Base-by-base conservation (phyloP, 2,329 filamentous ascomycete species). In the Catunica adiposa region DNA sequence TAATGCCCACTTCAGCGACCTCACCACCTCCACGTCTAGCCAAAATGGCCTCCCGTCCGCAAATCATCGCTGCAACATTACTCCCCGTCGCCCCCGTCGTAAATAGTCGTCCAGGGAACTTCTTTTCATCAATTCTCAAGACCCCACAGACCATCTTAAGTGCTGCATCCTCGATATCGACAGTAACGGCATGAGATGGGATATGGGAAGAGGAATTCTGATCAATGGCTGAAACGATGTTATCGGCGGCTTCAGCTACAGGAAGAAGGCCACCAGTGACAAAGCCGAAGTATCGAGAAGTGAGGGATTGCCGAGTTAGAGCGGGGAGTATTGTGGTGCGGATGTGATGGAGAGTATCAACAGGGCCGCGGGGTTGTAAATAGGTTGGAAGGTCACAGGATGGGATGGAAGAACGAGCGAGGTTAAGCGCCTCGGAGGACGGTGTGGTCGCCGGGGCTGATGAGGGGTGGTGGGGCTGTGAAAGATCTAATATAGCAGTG, bases 191-290 rank as follows among this genome's bases (percentile, higher is more conserved):
- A 66, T 95, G 85, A 20, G 73, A 71, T 0, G 87, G 83, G 1
- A 95, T 72, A 66, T 96, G 89, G 0, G 94, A 86, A 57, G 83
- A 77, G 3, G 89, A 82, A 66, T 89, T 95, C 65, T 94, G 87
- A 65, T 96, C 89, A 59, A 83, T 77, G 7, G 79, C 76, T 3
- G 82, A 82, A 59, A 90, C 88, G n/a, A 95, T 69, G 60, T 88
- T 84, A 66, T 96, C 90, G 1, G 88, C 89, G 55, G 86, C 78
- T 61, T 84, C 76, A 31, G 89, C 89, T 23, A 88, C 80, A 4
- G 88, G 86, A 0, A 89, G 85, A 6, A 76, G 73, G 14, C 87
- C 85, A 47, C 90, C 90, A 0, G 83, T 94, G 4, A 96, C 84
- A 66, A 96, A 95, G 58, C 88, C 89, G 66, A 87, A 94, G 72